Conservation (phyloP, 345 rosid species). For the Clausena lansium region DNA sequence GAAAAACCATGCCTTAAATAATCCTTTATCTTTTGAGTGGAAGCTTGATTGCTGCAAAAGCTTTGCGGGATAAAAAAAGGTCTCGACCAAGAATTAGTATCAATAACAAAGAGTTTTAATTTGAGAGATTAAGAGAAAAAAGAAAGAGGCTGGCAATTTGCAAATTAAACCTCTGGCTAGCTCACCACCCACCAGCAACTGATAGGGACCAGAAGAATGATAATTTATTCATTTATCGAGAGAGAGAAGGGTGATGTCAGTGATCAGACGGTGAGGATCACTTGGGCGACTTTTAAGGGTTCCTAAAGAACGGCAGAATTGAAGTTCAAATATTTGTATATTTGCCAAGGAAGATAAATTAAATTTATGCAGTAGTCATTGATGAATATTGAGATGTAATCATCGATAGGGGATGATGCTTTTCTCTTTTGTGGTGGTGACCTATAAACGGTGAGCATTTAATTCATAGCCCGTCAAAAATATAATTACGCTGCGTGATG, state of each 20-base stretch:
- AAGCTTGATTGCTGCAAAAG: slow-evolving; percentile 77
- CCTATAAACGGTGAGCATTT: not conserved
- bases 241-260: slow-evolving; percentile 9
- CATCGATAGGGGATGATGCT: slow-evolving; percentile 4
- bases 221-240: slow-evolving; percentile 12
- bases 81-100: slow-evolving; percentile 38
- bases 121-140: slow-evolving; percentile 12
- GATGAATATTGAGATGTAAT: slow-evolving; percentile 5
- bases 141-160: slow-evolving; percentile 22
- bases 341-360: not conserved
- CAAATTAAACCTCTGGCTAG: slow-evolving; percentile 27
- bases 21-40: slow-evolving; percentile 35
- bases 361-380: not conserved
- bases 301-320: not conserved
- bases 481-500: slow-evolving; percentile 29
- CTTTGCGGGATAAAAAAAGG: slow-evolving; percentile 39
- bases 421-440: slow-evolving; percentile 1
- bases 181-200: slow-evolving; percentile 60
- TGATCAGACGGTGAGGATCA: slow-evolving; percentile 28
- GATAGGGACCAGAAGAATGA: slow-evolving; percentile 51
- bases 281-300: slow-evolving; percentile 11
- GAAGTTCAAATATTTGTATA: not conserved
- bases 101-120: slow-evolving; percentile 9
- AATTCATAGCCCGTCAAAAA: not conserved
- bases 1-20: slow-evolving; percentile 56